These are phyloP conservation scores for Aspergillus pseudoglaucus DNA, from an alignment of 2,329 filamentous ascomycete species.

Conservation along the genomic window DNA sequence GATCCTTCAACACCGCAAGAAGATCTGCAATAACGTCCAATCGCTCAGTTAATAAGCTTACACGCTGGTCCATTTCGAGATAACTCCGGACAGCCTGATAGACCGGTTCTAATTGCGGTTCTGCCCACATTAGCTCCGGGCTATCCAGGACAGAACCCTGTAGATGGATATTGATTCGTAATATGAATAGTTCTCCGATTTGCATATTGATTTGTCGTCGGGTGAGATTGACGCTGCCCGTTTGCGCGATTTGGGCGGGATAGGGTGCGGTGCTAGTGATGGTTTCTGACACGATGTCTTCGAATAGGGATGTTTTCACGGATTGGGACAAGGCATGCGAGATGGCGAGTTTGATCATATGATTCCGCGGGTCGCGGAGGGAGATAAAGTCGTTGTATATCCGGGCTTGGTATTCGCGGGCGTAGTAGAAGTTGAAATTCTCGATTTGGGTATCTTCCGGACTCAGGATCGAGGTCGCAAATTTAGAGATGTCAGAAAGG, in stretches of 20 bases:
- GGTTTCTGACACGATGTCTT: constrained; percentile 88
- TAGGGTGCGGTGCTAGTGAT: constrained; percentile 91
- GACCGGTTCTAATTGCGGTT: constrained; percentile 91
- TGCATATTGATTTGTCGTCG: constrained; percentile 97
- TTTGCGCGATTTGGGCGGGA: constrained; percentile 83
- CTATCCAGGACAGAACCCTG: constrained; percentile 95
- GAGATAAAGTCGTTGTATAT: constrained; percentile 99
- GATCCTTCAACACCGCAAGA: constrained; percentile 87
- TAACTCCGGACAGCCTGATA: constrained; percentile 95
- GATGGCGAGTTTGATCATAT: constrained; percentile 97
- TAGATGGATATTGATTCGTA: constrained; percentile 95
- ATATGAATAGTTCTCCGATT: constrained; percentile 95
- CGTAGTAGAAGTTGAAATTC: constrained; percentile 99
- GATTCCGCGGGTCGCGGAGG: constrained; percentile 84
- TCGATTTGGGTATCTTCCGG: constrained; percentile 90
- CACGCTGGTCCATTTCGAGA: constrained; percentile 95
- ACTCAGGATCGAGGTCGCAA: constrained; percentile 82
- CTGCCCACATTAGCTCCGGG: constrained; percentile 96
- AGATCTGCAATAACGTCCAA: constrained; percentile 90
- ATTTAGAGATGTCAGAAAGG: constrained; percentile 87
- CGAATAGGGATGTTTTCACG: constrained; percentile 95
- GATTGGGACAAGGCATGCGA: constrained; percentile 92
- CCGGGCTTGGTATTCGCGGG: constrained; percentile 89
- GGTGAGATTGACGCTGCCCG: constrained; percentile 83
- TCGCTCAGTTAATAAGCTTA: constrained; percentile 79